Evolutionary conservation across 139 green algal genomes (phyloP), one percentile per base, ranked within the genome.

Genomic region (Chlorella sp.): DNA sequence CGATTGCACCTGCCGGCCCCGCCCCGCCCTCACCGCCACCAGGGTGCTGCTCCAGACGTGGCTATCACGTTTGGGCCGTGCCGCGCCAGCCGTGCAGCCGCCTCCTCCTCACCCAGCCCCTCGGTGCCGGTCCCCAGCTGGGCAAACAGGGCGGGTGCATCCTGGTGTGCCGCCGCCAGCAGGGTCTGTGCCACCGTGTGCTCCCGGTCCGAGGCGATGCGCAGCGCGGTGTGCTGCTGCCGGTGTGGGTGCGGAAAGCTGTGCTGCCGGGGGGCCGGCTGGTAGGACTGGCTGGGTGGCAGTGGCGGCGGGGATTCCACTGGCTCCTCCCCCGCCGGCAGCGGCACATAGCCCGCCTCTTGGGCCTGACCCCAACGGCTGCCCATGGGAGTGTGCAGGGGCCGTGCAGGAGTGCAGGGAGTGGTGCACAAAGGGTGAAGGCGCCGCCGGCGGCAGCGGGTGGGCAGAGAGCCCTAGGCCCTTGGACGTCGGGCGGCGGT

Each of bases 1-100:
- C n/a, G n/a, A n/a, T n/a, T n/a, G n/a, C n/a, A n/a, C n/a, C n/a
- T n/a, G n/a, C n/a, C n/a, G n/a, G 46, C 7, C 11, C 22, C 36
- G 0, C 30, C 22, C 51, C 46, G 14, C 36, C 7, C 51, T n/a
- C 24, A 58, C 77, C 58, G 60, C 60, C 54, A 84, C 80, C 80
- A 84, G 0, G 65, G 30, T 3, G 65, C 26, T 34, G 65, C n/a
- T 17, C 34, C 24, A 2, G 9, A 3, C 0, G 65, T 32, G 19
- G 80, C 62, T 1, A 84, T 54, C 13, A 56, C 46, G 48, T 87
- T 87, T 22, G 46, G 74, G 8, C 83, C 83, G 40, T 84, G 48
- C 64, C 3, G n/a, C 9, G 19, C 20, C 75, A 87, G 48, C 43
- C 75, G 64, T 8, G 6, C 38, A 2, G 44, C 36, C 7, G 83